phyloP scores from a whole-genome alignment of 225 moss, liverwort and hornwort genomes.

The Marchantia polymorpha region DNA sequence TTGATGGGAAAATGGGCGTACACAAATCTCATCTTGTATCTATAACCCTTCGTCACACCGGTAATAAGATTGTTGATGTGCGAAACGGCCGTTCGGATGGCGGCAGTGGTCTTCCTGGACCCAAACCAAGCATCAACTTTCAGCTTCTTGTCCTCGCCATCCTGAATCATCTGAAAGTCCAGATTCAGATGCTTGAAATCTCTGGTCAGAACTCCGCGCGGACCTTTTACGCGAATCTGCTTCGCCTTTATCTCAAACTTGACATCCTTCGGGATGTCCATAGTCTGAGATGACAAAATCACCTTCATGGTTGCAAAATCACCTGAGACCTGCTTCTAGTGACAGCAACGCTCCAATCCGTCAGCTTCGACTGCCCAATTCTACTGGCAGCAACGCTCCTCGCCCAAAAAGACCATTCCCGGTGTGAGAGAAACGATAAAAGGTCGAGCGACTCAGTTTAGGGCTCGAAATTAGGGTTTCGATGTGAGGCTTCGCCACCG shows the following conservation, averaged over 20 bases:
- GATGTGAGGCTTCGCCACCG: too few relatives aligned
- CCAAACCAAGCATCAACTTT: conserved; percentile 78
- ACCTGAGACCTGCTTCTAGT: background rate
- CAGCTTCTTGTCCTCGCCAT: conserved; percentile 56
- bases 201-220: conserved; percentile 62
- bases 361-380: background rate
- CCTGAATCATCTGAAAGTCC: conserved; percentile 63
- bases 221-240: conserved; percentile 66
- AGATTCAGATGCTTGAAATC: conserved; percentile 80
- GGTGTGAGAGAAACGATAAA: background rate
- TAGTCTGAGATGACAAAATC: conserved; percentile 54
- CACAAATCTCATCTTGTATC: conserved; percentile 82
- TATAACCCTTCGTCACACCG: conserved; percentile 72
- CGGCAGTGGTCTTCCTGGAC: conserved; percentile 68
- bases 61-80: conserved; percentile 77
- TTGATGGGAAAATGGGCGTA: conserved; percentile 88
- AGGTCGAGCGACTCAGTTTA: background rate
- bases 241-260: conserved; percentile 72
- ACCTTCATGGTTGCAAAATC: conserved; percentile 52
- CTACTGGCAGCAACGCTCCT: background rate
- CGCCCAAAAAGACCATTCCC: background rate
- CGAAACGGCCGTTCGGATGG: conserved; percentile 73
- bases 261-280: conserved; percentile 65
- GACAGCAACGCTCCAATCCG: background rate
- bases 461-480: conserved; percentile 14